phyloP scores from a whole-genome alignment of 106 monocot species.

The Hemerocallis citrina region DNA sequence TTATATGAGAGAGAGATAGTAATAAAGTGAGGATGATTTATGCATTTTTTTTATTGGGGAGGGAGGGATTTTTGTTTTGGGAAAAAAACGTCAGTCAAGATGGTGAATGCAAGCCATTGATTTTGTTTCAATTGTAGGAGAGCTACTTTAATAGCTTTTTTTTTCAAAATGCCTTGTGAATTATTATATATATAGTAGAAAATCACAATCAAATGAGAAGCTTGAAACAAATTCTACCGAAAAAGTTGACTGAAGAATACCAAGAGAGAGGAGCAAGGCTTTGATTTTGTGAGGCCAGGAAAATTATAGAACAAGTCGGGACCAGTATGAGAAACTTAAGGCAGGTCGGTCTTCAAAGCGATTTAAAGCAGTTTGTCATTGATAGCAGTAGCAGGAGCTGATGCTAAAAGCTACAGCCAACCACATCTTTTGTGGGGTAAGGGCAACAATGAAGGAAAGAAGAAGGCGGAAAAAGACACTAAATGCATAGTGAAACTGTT shows the following conservation, averaged over 20 bases:
- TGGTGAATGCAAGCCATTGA: no score
- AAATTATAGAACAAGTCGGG: background rate
- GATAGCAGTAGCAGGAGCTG: background rate
- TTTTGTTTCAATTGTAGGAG: no score
- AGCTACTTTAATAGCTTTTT: no score
- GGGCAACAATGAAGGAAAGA: background rate
- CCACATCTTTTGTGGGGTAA: conserved; percentile 1
- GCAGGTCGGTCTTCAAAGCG: background rate
- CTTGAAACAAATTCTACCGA: no score
- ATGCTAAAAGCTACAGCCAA: background rate
- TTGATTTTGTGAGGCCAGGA: background rate
- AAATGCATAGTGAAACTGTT: background rate
- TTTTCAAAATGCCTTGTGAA: no score
- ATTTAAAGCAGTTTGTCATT: conserved; percentile 2
- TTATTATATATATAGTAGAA: no score
- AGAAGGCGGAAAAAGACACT: conserved; percentile 2
- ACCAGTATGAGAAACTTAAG: conserved; percentile 1
- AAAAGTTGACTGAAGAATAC: background rate
- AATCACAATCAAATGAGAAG: no score
- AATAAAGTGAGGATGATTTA: no score
- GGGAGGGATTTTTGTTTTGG: no score
- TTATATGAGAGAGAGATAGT: no score
- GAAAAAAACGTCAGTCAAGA: no score
- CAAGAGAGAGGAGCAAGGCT: background rate
- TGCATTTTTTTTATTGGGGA: no score